phyloP scores from a whole-genome alignment of 805 yeast genomes.

The Wickerhamiella slavikovae region DNA sequence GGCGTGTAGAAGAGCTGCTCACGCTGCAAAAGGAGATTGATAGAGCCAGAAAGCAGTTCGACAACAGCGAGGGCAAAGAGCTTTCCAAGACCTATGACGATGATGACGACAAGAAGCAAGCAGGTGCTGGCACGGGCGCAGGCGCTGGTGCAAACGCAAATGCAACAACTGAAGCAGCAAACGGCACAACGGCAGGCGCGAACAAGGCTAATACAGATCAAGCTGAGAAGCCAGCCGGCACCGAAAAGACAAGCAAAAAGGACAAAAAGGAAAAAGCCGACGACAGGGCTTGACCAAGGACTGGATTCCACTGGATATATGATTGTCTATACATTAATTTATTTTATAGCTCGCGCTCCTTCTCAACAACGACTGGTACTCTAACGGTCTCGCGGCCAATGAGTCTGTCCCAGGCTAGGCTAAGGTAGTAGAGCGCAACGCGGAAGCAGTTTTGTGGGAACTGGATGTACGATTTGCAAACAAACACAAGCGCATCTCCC shows the following conservation, averaged over 20 bases:
- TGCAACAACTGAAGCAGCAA: not conserved
- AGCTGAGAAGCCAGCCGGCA: no score
- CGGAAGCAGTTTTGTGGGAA: constrained; percentile 47
- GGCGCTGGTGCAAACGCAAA: not conserved
- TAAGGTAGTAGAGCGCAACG: constrained; percentile 26
- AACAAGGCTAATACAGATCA: no score
- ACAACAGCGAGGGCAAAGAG: constrained; percentile 33
- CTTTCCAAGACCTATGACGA: no score
- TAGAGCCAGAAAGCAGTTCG: constrained; percentile 48
- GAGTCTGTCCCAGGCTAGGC: constrained; percentile 50
- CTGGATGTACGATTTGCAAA: constrained; percentile 41
- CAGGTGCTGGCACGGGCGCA: not conserved
- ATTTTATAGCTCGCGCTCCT: no score
- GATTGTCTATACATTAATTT: no score
- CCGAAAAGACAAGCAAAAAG: no score
- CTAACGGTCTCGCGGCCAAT: constrained; percentile 33
- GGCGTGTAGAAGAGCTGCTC: constrained; percentile 46
- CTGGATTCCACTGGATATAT: no score
- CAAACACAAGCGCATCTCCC: constrained; percentile 42
- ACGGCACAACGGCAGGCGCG: no score
- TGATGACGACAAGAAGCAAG: no score
- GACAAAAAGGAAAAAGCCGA: no score
- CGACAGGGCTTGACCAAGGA: no score
- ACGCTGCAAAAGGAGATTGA: constrained; percentile 37
- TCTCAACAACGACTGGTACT: no score